phyloP scores from a whole-genome alignment of 2,329 filamentous ascomycete genomes.

The Phoma sp. region DNA sequence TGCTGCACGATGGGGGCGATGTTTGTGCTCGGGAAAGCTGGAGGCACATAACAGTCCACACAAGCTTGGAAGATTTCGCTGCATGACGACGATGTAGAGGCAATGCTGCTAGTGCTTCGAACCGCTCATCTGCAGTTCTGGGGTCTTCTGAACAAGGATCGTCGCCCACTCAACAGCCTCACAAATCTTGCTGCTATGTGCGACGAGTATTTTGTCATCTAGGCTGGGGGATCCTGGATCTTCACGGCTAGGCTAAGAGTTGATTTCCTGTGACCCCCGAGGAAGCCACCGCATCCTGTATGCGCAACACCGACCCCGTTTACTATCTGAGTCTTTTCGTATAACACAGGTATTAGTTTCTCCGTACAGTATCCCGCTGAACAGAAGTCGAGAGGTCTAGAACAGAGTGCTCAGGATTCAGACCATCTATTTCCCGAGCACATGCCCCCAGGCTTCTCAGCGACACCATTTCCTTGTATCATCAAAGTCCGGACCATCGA shows the following conservation, averaged over 20 bases:
- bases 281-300: too few relatives aligned
- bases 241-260: not conserved
- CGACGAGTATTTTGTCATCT: not conserved
- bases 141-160: not conserved
- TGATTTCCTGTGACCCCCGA: not conserved
- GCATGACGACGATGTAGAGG: constrained; percentile 32
- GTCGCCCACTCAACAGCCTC: not conserved
- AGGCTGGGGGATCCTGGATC: not conserved
- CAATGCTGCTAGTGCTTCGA: constrained; percentile 7
- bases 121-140: not conserved
- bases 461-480: not conserved
- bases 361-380: not conserved
- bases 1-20: not conserved
- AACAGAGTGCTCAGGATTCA: not conserved
- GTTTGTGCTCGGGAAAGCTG: not conserved
- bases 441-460: not conserved
- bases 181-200: not conserved
- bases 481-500: not conserved
- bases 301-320: too few relatives aligned
- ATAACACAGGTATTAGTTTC: not conserved
- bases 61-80: constrained; percentile 21
- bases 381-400: too few relatives aligned
- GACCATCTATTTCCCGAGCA: not conserved
- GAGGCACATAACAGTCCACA: not conserved
- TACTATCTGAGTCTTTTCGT: not conserved